These are phyloP conservation scores for Trichoderma semiorbis DNA, from an alignment of 2,329 filamentous ascomycete species.

Conservation along the genomic window DNA sequence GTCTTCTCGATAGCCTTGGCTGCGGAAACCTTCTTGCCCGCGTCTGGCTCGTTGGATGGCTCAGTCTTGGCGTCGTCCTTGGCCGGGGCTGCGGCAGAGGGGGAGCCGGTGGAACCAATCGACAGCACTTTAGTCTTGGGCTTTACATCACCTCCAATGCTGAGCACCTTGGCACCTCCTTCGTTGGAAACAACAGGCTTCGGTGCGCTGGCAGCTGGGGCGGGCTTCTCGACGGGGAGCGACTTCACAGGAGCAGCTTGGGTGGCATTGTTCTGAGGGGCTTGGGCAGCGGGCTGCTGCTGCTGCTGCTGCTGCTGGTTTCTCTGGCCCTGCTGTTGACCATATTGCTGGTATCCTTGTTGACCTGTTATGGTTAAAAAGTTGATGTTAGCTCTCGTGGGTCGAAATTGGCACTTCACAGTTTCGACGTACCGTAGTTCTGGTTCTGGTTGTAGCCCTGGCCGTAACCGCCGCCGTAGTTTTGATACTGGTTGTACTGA, in stretches of 20 bases:
- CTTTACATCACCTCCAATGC: constrained; percentile 62
- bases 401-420: background rate
- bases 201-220: constrained; percentile 42
- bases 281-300: constrained; percentile 7
- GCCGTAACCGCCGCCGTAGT: constrained; percentile 49
- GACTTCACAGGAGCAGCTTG: constrained; percentile 41
- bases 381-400: background rate
- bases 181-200: constrained; percentile 54
- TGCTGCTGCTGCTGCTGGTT: constrained; percentile 29
- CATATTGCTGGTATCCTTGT: constrained; percentile 53
- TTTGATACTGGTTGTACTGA: constrained; percentile 52
- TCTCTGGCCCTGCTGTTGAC: constrained; percentile 38
- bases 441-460: constrained; percentile 47
- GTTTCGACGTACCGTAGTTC: constrained; percentile 35
- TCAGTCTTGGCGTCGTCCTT: constrained; percentile 49
- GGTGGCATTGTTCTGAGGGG: constrained; percentile 35
- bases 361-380: constrained; percentile 34
- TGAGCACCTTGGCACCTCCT: constrained; percentile 61
- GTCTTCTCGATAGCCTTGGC: constrained; percentile 91
- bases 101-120: constrained; percentile 32
- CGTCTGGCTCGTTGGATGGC: constrained; percentile 54
- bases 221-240: constrained; percentile 32
- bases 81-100: constrained; percentile 30
- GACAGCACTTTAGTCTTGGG: constrained; percentile 48
- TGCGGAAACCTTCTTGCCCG: constrained; percentile 79